Evolutionary conservation across 1,139 yeast genomes (phyloP).

Genomic region (Yarrowia galli): DNA sequence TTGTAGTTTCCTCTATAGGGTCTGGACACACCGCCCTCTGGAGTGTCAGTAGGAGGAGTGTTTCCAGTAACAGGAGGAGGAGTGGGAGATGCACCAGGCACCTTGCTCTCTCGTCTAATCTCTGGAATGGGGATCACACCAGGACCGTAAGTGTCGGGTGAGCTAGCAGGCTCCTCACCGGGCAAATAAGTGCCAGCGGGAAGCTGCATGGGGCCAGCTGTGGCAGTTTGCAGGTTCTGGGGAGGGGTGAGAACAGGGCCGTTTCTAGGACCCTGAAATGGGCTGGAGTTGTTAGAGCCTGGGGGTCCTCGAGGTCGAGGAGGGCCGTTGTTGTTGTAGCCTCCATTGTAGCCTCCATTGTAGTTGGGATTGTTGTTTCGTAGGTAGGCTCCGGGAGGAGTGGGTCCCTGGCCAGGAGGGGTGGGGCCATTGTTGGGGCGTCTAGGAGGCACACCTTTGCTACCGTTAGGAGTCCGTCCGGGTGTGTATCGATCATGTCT

Average conservation of each 20-base stretch:
- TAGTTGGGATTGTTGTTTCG: constrained; percentile 24
- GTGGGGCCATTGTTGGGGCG: constrained; percentile 22
- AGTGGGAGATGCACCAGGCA: constrained; percentile 25
- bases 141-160: constrained; percentile 48
- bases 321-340: not conserved
- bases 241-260: constrained; percentile 40
- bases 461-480: constrained; percentile 25
- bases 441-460: constrained; percentile 22
- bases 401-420: constrained; percentile 24
- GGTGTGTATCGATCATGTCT: constrained; percentile 28
- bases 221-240: constrained; percentile 33
- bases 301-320: constrained; percentile 34
- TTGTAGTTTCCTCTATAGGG: constrained; percentile 34
- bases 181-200: constrained; percentile 50
- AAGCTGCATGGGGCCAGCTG: constrained; percentile 40
- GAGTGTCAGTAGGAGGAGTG: constrained; percentile 17
- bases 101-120: constrained; percentile 41
- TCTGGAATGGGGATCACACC: constrained; percentile 48
- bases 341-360: not conserved
- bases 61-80: constrained; percentile 1
- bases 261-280: constrained; percentile 45
- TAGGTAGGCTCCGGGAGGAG: constrained; percentile 19
- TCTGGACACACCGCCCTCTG: constrained; percentile 34
- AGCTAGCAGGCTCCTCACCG: constrained; percentile 42
- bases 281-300: constrained; percentile 45